Base-by-base conservation (phyloP, 2,329 filamentous ascomycete species). In the Thelonectria blattea region DNA sequence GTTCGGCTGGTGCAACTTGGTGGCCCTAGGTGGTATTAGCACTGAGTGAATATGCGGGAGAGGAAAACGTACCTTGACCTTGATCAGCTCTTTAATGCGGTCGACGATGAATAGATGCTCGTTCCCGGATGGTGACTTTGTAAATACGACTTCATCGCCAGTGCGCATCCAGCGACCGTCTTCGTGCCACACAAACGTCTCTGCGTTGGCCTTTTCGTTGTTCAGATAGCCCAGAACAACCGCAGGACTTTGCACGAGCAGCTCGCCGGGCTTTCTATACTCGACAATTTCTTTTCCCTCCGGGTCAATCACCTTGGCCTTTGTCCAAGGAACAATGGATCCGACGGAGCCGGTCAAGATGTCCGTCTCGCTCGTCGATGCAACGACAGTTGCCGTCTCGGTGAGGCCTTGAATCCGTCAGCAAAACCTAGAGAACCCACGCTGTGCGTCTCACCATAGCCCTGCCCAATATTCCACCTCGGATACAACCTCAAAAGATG, bases 71-170 rank as follows among this genome's bases (percentile, higher is more conserved):
- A 88, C 87, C 80, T 91, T 91, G 71, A 91, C 89, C 73, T 91
- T 91, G 76, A 91, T 91, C 48, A 91, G 78, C 71, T 92, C 85
- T 67, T 85, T 83, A 58, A 81, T 74, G 15, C 92, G 86, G 72
- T 96, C 93, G 1, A 92, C 89, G 60, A 97, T 90, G 72, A 91
- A 89, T 48, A 96, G 72, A 71, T 97, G 93, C 74, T 96, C 91
- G 65, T 88, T 79, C 3, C 91, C 91, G 1, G 80, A 79, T 0
- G 85, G 83, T 7, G 85, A 79, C 68, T 84, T 82, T 3, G 83
- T 81, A 14, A 95, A 79, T 3, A 93, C 79, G 0, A 89, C 91
- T 72, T 95, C 91, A 70, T 97, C 93, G 7, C 93, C 93, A 0
- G 93, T 96, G 39, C 85, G 85, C 81, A 96, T 86, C 85, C 91